Conservation (phyloP, 169 alveolate genomes). For the Babesia ovata region DNA sequence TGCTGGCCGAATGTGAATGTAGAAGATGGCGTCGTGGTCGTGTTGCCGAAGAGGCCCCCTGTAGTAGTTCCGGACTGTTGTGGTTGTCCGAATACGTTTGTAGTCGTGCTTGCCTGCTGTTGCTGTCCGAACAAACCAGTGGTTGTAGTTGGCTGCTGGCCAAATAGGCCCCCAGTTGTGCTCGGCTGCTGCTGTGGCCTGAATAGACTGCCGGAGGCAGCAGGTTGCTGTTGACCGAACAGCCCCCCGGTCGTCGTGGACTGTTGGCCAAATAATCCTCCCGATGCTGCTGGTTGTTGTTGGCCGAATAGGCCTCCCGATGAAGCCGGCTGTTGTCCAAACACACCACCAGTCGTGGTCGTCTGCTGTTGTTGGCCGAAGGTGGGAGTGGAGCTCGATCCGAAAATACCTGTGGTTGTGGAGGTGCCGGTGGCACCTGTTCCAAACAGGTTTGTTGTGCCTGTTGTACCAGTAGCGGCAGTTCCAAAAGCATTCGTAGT, state of each 20-base stretch:
- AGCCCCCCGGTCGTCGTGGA: background rate
- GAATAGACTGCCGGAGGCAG: background rate
- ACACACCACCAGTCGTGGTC: background rate
- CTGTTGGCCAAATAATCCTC: background rate
- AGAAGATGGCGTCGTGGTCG: background rate
- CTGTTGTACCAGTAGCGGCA: background rate
- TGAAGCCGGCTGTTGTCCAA: background rate
- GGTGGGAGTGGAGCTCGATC: background rate
- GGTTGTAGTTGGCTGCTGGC: background rate
- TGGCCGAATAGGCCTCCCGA: conserved; percentile 8
- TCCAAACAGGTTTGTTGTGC: conserved; percentile 6
- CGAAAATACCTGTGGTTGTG: conserved; percentile 22
- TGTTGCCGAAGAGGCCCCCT: conserved; percentile 35
- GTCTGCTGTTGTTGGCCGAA: background rate
- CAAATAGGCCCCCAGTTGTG: background rate
- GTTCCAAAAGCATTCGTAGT: background rate
- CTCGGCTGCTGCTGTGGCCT: background rate
- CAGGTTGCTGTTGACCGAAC: background rate
- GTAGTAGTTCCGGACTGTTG: background rate
- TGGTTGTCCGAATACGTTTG: background rate
- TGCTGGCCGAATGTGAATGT: background rate
- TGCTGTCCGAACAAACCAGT: conserved; percentile 18
- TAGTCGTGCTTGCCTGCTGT: background rate
- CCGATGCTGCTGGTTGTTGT: background rate
- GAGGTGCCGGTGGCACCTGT: conserved; percentile 2